Conservation (phyloP, 2,329 filamentous ascomycete genomes). For the Fusarium citri region DNA sequence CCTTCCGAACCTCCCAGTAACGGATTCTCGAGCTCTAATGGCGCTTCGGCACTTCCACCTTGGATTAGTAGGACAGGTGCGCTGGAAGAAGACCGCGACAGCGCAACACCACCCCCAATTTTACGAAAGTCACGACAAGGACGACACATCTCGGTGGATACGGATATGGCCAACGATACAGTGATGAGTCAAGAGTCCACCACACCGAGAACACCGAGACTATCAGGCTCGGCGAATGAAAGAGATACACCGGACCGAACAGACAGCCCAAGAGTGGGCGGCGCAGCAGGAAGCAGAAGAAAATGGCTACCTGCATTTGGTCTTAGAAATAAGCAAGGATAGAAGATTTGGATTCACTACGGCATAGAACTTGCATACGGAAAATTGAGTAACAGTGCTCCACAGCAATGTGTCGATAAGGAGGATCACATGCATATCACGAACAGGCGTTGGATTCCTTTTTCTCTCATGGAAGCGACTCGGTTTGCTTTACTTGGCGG, state of each 20-base stretch:
- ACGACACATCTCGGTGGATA: slow-evolving; percentile 45
- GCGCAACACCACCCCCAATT: slow-evolving; percentile 69
- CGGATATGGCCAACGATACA: slow-evolving; percentile 18
- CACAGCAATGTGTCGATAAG: slow-evolving; percentile 3
- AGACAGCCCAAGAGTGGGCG: slow-evolving; percentile 32
- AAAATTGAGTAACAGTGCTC: slow-evolving; percentile 14
- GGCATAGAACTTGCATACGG: slow-evolving; percentile 23
- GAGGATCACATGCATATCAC: slow-evolving; percentile 16
- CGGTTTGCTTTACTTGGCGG: slow-evolving; percentile 19
- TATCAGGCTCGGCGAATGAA: slow-evolving; percentile 9
- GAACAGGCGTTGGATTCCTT: slow-evolving; percentile 37
- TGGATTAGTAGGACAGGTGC: slow-evolving; percentile 53
- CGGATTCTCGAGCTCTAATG: slow-evolving; percentile 38
- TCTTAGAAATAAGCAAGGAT: slow-evolving; percentile 45
- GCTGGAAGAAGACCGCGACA: slow-evolving; percentile 57
- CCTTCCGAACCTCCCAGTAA: slow-evolving; percentile 18
- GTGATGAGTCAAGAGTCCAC: slow-evolving; percentile 28
- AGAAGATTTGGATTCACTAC: slow-evolving; percentile 37
- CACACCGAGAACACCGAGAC: slow-evolving; percentile 36
- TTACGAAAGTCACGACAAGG: slow-evolving; percentile 57
- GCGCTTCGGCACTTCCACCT: slow-evolving; percentile 54
- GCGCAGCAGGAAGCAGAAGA: slow-evolving; percentile 47
- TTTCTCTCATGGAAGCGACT: slow-evolving; percentile 26
- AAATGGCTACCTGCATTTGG: slow-evolving; percentile 54
- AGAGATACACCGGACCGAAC: slow-evolving; percentile 27